Percentiles rank a stretch among this genome's conserved stretches.
Evolutionary conservation across 352 stramenopile genomes (phyloP).

Genomic region (Phytophthora hibernalis): DNA sequence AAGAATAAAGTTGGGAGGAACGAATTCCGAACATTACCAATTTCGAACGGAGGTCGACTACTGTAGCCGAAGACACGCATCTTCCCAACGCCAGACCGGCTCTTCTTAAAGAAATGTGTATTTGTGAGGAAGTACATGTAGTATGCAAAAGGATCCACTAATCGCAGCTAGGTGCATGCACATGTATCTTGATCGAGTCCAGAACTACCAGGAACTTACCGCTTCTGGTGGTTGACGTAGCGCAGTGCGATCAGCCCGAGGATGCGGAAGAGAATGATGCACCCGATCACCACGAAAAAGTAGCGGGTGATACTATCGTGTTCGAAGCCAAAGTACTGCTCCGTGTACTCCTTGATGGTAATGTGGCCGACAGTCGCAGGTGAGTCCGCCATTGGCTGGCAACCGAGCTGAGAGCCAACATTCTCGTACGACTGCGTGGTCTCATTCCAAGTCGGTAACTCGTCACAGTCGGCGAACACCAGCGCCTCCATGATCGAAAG

Average conservation of each 20-base stretch:
- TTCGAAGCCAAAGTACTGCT: slow-evolving; percentile 21
- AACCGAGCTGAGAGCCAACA: slow-evolving; percentile 19
- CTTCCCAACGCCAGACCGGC: too few relatives aligned
- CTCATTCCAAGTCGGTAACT: slow-evolving; percentile 18
- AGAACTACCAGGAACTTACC: slow-evolving; percentile 6
- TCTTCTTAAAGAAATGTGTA: too few relatives aligned
- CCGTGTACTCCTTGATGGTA: slow-evolving; percentile 31
- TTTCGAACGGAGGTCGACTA: too few relatives aligned
- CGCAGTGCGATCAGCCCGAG: slow-evolving; percentile 35
- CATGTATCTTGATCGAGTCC: neutral
- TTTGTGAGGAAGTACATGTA: slow-evolving; percentile 6
- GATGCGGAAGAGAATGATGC: slow-evolving; percentile 24
- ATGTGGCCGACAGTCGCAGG: slow-evolving; percentile 14
- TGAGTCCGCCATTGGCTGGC: slow-evolving; percentile 15
- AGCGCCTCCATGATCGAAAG: slow-evolving; percentile 30
- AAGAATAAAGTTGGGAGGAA: too few relatives aligned
- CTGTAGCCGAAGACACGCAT: too few relatives aligned
- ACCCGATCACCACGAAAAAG: slow-evolving; percentile 15
- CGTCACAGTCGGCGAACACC: slow-evolving; percentile 26
- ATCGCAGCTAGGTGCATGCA: neutral
- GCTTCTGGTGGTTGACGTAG: slow-evolving; percentile 39
- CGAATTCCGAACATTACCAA: too few relatives aligned
- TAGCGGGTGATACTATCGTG: slow-evolving; percentile 13
- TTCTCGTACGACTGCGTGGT: slow-evolving; percentile 10
- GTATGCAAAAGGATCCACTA: neutral